These are phyloP conservation scores for Clonostachys rhizophaga DNA, from an alignment of 2,329 filamentous ascomycete species.

Conservation along the genomic window DNA sequence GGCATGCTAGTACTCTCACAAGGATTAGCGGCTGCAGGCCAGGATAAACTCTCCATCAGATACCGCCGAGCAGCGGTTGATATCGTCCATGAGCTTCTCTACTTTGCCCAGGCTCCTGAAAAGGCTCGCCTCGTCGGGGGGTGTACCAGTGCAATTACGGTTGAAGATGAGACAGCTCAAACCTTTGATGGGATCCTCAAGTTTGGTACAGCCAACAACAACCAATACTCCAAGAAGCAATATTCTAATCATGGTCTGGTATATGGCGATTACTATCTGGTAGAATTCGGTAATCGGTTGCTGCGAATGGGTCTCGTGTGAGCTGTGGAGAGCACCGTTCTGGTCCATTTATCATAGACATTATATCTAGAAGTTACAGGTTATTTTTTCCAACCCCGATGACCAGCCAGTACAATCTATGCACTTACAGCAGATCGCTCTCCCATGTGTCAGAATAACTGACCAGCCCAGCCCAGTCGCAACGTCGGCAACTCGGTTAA, in stretches of 20 bases:
- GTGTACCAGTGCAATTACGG: constrained; percentile 3
- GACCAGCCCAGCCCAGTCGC: too few species aligned
- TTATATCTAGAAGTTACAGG: too few species aligned
- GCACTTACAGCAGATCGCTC: too few species aligned
- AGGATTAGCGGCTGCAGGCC: constrained; percentile 12
- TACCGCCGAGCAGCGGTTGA: constrained; percentile 17
- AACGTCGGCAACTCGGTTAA: too few species aligned
- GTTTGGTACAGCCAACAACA: constrained; percentile 27
- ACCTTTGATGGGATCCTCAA: constrained; percentile 22
- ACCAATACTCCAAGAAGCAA: constrained; percentile 17
- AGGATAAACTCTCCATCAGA: constrained; percentile 7
- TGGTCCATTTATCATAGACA: too few species aligned
- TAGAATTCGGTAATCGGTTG: constrained; percentile 39
- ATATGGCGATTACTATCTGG: constrained; percentile 43
- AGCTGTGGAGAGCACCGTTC: too few species aligned
- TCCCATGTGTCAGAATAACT: too few species aligned
- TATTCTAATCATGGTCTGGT: constrained; percentile 35
- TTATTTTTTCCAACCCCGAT: too few species aligned
- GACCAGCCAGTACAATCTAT: too few species aligned
- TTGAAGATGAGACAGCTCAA: constrained; percentile 4
- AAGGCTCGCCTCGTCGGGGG: constrained; percentile 7
- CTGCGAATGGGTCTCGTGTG: constrained; percentile 18
- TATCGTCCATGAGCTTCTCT: constrained; percentile 21
- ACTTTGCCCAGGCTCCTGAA: constrained; percentile 17
- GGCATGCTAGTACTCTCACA: constrained; percentile 32